Base-by-base conservation (phyloP, 805 yeast species). In the Lachancea sp. region DNA sequence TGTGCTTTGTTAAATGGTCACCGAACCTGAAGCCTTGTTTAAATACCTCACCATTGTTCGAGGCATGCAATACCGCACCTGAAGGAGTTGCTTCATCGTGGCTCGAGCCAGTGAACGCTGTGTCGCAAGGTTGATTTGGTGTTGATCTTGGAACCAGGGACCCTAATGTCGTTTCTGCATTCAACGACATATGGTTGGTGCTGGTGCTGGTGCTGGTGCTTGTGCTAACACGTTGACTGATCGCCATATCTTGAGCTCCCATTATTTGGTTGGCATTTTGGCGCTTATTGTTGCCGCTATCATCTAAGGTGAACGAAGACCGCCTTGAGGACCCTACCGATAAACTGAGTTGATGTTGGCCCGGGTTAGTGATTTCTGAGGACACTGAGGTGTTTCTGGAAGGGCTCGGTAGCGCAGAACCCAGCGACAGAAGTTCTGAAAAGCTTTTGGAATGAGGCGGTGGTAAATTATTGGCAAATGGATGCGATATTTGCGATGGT, bases 281-380 rank as follows among this genome's bases (percentile, higher is more conserved):
- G 13, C 34, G 39, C 13, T 35, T 34, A 13, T 18, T 29, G 28
- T 21, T 29, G 25, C 30, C 21, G 3, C 18, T 11, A 13, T 32
- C 28, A 28, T 40, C 43, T n/a, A 40, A 24, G 17, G 39, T 36
- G 8, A 25, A 11, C 12, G 43, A 40, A n/a, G 39, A 40, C 15
- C 43, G 17, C 7, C 43, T 18, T n/a, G 42, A 34, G 13, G 34
- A 7, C 8, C 33, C 32, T 6, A 28, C 9, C 13, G 40, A 23
- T 15, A 11, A 9, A n/a, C 16, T 12, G 13, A 26, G 16, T 15
- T 15, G 19, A 15, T n/a, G 11, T 16, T 29, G 9, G 15, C 12
- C 22, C 9, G 22, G 8, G 18, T 8, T 24, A 6, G 8, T 23
- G 30, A 6, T 16, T 11, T 16, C 38, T 3, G 7, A 8, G 13